These are phyloP conservation scores for Blakeslea trispora DNA, from an alignment of 371 early-diverging fungal species.

Conservation along the genomic window DNA sequence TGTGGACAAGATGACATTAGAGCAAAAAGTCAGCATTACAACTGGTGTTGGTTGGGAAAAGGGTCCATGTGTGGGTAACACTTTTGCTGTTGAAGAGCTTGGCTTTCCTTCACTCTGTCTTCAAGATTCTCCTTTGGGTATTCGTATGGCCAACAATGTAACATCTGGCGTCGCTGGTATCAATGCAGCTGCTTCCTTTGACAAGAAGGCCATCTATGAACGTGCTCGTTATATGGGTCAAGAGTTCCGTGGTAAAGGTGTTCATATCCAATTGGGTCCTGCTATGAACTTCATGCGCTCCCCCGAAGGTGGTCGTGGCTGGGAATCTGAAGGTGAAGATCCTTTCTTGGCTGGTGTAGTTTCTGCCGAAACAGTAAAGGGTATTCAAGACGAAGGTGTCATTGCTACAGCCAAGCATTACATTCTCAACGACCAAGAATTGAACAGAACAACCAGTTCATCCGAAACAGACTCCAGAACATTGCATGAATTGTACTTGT, in stretches of 20 bases:
- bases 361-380: slow-evolving; percentile 32
- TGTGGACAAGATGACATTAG: slow-evolving; percentile 33
- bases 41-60: slow-evolving; percentile 50
- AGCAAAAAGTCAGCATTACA: slow-evolving; percentile 42
- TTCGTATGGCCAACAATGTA: slow-evolving; percentile 37
- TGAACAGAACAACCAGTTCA: slow-evolving; percentile 19
- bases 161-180: slow-evolving; percentile 53
- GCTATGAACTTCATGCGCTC: slow-evolving; percentile 49
- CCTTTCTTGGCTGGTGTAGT: slow-evolving; percentile 54
- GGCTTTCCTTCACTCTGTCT: slow-evolving; percentile 59
- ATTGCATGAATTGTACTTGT: slow-evolving; percentile 56
- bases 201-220: slow-evolving; percentile 42
- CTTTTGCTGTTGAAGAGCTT: slow-evolving; percentile 30
- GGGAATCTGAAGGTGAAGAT: slow-evolving; percentile 65
- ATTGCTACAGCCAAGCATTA: slow-evolving; percentile 57
- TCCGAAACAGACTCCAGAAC: slow-evolving; percentile 48
- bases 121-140: slow-evolving; percentile 56
- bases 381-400: slow-evolving; percentile 41
- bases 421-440: slow-evolving; percentile 52
- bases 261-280: slow-evolving; percentile 52
- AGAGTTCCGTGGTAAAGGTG: slow-evolving; percentile 55
- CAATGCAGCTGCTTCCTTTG: slow-evolving; percentile 57
- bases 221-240: slow-evolving; percentile 53
- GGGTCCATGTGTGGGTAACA: slow-evolving; percentile 53
- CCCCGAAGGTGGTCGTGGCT: slow-evolving; percentile 56